Base-by-base conservation (phyloP, 2,329 filamentous ascomycete genomes). In the Aureobasidium sp. region DNA sequence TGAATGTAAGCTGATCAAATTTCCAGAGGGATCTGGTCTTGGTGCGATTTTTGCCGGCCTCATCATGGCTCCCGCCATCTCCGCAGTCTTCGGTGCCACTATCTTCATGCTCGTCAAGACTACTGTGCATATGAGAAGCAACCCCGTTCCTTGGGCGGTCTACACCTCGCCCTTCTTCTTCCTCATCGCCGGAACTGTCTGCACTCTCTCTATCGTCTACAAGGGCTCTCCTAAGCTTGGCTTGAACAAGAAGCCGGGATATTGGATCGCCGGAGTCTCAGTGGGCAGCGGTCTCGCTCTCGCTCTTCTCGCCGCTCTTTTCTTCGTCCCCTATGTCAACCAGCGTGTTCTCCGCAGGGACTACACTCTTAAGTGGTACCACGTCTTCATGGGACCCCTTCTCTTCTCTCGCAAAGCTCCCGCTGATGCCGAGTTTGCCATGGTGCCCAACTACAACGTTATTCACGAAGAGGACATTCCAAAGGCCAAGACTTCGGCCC, bases 361-460 rank as follows among this genome's bases (percentile, higher is more conserved):
- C 56, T 64, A 66, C 42, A 66, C 66, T n/a, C 48, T 75, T 20
- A 64, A 67, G 51, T 70, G 67, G 64, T 75, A 69, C 65, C 66
- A 72, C 56, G 66, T 76, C 39, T 63, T 71, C 57, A 41, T 69
- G 27, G 74, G 73, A 5, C 74, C 74, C 27, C 65, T 75, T 5
- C 69, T 78, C 22, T 71, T 70, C 44, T 79, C 75, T 41, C 88
- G 88, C 53, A 79, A 82, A 0, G 73, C 79, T 22, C 80, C 81
- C 22, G 74, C 76, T 1, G 80, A 82, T 52, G 78, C 79, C 42
- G 81, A 85, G 60, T 66, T 71, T 20, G 84, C 84, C 67, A 74
- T 75, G 4, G 84, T 92, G 12, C 89, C 88, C 72, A 82, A 92
- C 79, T 93, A 92, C 71, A 87, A 87, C 49, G 88, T 92, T 44